These are phyloP conservation scores for Aspergillus egyptiacus DNA, from an alignment of 495 filamentous ascomycete genomes.

Conservation along the genomic window DNA sequence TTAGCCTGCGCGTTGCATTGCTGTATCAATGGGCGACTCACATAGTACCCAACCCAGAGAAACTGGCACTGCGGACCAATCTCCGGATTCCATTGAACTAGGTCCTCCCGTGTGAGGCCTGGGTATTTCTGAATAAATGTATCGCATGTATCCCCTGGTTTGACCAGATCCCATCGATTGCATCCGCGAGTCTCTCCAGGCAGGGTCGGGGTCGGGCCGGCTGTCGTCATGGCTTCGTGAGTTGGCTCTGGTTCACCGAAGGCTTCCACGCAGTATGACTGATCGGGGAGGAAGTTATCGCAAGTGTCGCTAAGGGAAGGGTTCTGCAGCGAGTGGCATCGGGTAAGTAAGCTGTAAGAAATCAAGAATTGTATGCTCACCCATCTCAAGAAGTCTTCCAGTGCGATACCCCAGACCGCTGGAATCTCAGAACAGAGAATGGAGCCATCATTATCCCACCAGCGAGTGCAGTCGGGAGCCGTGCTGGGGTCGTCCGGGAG, in stretches of 20 bases:
- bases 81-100: neutral
- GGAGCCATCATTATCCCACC: conserved; percentile 6
- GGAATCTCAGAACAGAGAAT: neutral
- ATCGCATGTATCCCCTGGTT: conserved; percentile 1
- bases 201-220: neutral
- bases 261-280: conserved; percentile 21
- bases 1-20: neutral
- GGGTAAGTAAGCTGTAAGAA: no score
- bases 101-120: neutral
- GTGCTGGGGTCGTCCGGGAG: conserved; percentile 5
- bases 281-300: conserved; percentile 10
- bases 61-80: neutral
- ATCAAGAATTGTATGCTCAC: no score
- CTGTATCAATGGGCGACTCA: neutral
- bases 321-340: conserved; percentile 10
- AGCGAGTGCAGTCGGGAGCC: conserved; percentile 1
- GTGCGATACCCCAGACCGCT: neutral
- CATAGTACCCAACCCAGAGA: conserved; percentile 5
- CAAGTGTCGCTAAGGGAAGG: conserved; percentile 13
- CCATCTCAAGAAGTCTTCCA: conserved; percentile 4
- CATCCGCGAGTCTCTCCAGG: neutral
- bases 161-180: conserved; percentile 5
- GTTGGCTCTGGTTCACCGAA: conserved; percentile 12
- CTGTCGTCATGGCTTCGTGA: conserved; percentile 1
- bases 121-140: neutral